These are phyloP conservation scores for Poa pratensis DNA, from an alignment of 176 grass and related monocot genomes.

Conservation along the genomic window DNA sequence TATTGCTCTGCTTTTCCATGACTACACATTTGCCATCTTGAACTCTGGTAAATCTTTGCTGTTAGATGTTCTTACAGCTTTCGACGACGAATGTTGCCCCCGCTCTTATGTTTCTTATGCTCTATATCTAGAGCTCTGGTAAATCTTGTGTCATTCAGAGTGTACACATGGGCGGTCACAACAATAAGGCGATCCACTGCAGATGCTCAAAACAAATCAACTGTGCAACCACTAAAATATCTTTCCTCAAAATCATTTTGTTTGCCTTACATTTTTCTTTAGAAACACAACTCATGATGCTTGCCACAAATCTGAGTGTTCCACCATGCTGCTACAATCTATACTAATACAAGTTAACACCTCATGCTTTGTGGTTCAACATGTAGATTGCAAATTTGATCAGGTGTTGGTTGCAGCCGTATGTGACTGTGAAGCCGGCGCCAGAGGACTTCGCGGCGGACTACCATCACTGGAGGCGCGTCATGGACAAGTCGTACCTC, in stretches of 20 bases:
- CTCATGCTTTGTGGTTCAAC: background rate
- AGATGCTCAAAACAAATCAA: conserved; percentile 29
- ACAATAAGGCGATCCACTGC: conserved; percentile 18
- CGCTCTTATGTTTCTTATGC: no score
- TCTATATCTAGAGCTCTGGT: no score
- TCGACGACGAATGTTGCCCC: no score
- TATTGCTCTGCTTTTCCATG: no score
- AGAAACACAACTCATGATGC: background rate
- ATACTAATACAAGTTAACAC: conserved; percentile 37
- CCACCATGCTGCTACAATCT: background rate
- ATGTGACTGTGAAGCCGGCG: no score
- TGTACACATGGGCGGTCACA: conserved; percentile 44
- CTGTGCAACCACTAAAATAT: background rate
- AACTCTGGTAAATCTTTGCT: no score
- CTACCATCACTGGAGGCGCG: conserved; percentile 68
- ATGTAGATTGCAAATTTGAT: conserved; percentile 18
- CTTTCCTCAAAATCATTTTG: conserved; percentile 3
- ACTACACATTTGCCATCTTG: no score
- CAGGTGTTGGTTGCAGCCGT: conserved; percentile 46
- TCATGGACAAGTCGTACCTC: conserved; percentile 77
- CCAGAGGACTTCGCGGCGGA: conserved; percentile 75
- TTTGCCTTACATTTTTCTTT: background rate
- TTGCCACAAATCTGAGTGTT: background rate
- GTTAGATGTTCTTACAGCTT: no score
- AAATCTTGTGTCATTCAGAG: no score